Conservation (phyloP, 306 rosid genomes). For the apple (Malus domestica) region DNA sequence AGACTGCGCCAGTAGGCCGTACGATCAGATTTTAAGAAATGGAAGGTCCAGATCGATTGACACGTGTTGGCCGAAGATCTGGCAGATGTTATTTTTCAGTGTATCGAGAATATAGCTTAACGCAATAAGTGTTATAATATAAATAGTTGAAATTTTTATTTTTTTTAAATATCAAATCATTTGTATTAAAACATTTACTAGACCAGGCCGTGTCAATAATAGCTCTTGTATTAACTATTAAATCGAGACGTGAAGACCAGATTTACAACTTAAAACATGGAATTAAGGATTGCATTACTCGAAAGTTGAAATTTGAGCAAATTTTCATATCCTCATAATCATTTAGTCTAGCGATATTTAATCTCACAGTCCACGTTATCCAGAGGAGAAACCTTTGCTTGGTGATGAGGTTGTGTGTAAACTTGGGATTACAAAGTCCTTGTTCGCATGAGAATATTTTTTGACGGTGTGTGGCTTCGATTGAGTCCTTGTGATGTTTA, state of each 20-base stretch:
- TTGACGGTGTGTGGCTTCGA: not conserved
- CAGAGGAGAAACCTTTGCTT: not conserved
- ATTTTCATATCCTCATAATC: no score
- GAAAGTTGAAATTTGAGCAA: no score
- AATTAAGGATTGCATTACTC: no score
- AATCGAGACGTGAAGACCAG: no score
- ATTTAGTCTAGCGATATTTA: no score
- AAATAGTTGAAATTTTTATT: no score
- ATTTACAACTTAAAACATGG: no score
- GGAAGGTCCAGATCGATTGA: not conserved
- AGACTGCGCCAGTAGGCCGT: not conserved
- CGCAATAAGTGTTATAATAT: no score
- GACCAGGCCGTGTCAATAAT: no score
- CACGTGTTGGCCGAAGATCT: constrained; percentile 6
- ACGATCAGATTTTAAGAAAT: constrained; percentile 4
- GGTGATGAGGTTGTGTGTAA: not conserved
- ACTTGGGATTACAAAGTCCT: not conserved
- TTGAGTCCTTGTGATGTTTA: not conserved
- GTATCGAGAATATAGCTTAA: fast-evolving
- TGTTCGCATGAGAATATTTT: not conserved
- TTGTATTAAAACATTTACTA: no score
- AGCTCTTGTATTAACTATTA: no score
- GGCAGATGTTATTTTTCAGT: not conserved
- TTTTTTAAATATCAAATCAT: fast-evolving
- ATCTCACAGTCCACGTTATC: no score